Base-by-base conservation (phyloP, 1,284 basidiomycete genomes). In the Ceratobasidium sp. region DNA sequence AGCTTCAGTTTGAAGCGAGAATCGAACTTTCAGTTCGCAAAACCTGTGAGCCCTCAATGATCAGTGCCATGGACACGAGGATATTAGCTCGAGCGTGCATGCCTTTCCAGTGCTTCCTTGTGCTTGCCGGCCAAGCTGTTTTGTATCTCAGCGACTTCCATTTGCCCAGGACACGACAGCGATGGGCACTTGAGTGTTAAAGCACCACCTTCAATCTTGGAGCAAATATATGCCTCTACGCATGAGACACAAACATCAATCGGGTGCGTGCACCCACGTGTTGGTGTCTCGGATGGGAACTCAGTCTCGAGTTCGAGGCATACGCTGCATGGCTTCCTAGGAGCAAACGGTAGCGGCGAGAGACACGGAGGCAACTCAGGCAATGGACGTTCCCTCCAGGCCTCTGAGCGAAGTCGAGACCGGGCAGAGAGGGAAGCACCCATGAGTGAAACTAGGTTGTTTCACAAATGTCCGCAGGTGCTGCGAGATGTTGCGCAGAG, bases 211-310 rank as follows among this genome's bases (percentile, higher is more conserved):
- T 46, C 13, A 13, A 71, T 48, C 39, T 37, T 29, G 5, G 39
- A 31, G 41, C 22, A 29, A 22, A 71, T 41, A n/a, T 71, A 71
- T 13, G 39, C 11, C 5, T 54, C 34, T 16, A 71, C 8, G 24
- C 66, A 71, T 34, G 66, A 46, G 31, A 22, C 16, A 29, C 66
- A 71, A 27, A 71, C 39, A 22, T 71, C 66, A n/a, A 71, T 59
- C 9, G 27, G 37, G 22, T 71, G 66, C 5, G 24, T 48, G 49
- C 66, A 71, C 24, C 53, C 49, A 4, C 39, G 54, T 2, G 66
- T 71, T 27, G 66, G 66, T 22, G 66, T 46, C 31, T 5, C 22
- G 5, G 6, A 14, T 4, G 66, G 66, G 34, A 71, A 59, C 22
- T 48, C 53, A 9, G 41, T 8, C 4, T 68, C 54, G 41, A 27